Conservation (phyloP, 345 rosid genomes). For the Populus davidiana region DNA sequence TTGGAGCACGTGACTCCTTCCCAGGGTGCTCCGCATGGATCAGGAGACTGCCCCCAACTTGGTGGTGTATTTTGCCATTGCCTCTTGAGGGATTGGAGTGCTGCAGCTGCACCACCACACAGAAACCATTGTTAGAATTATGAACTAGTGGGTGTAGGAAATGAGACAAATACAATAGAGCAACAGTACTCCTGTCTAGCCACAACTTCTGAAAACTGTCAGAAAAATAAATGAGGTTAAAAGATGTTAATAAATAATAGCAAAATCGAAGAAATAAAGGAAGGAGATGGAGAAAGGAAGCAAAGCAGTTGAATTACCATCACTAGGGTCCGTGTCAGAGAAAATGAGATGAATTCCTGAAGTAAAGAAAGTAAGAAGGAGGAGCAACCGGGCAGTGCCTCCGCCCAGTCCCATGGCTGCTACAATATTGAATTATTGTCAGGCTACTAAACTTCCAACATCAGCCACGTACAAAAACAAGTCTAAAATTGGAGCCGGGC, state of each 20-base stretch:
- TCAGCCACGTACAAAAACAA: not conserved
- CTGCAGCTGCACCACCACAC: slow-evolving; percentile 50
- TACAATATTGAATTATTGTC: not conserved
- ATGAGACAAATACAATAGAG: not conserved
- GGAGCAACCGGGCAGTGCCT: slow-evolving; percentile 30
- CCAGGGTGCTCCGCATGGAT: slow-evolving; percentile 86
- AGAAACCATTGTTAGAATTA: not conserved
- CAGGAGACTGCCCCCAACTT: slow-evolving; percentile 64
- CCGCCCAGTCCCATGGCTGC: slow-evolving; percentile 3
- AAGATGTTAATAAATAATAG: not conserved
- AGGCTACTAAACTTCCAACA: not conserved
- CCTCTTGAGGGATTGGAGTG: slow-evolving; percentile 68
- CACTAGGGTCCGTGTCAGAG: slow-evolving; percentile 57
- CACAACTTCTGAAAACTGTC: not conserved
- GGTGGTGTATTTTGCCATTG: slow-evolving; percentile 77
- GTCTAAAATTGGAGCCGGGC: slow-evolving; percentile 2
- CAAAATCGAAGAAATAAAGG: not conserved
- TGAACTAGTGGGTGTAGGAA: not conserved
- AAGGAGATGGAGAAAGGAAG: not conserved
- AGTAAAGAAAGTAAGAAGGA: slow-evolving; percentile 30
- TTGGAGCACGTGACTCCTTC: slow-evolving; percentile 76
- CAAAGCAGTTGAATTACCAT: slow-evolving; percentile 38
- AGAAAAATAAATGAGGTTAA: not conserved
- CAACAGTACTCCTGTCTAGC: not conserved
- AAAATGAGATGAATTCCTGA: slow-evolving; percentile 24